A percentile compares a stretch with the other conserved stretches of the same genome.
These are phyloP conservation scores for Saccharomycopsis sp. DNA, from an alignment of 805 yeast species.

Conservation along the genomic window DNA sequence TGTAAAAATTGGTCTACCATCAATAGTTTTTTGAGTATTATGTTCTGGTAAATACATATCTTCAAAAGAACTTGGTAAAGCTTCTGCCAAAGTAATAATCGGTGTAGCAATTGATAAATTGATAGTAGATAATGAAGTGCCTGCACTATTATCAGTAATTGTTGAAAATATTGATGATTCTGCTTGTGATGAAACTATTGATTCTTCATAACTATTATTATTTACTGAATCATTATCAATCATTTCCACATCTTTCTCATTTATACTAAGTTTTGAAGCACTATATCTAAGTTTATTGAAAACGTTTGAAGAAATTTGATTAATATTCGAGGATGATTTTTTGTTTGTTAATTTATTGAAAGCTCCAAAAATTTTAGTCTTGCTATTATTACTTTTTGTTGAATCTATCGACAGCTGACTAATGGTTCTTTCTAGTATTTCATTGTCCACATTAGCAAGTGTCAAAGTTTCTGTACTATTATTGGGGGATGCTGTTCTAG, in stretches of 20 bases:
- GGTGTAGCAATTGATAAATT: conserved; percentile 9
- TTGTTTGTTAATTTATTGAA: too few species aligned
- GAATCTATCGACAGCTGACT: neutral
- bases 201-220: neutral
- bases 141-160: conserved; percentile 9
- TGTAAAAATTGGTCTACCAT: conserved; percentile 56
- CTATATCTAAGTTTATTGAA: too few species aligned
- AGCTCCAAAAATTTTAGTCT: neutral
- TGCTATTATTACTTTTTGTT: neutral
- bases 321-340: too few species aligned
- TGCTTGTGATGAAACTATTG: neutral
- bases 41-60: conserved; percentile 53
- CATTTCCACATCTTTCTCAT: neutral
- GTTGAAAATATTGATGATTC: conserved; percentile 14
- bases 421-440: neutral
- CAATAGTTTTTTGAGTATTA: conserved; percentile 32
- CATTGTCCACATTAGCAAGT: neutral
- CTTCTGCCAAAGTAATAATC: conserved; percentile 32
- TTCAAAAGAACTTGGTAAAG: conserved; percentile 39
- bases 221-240: neutral
- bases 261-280: too few species aligned
- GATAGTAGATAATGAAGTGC: conserved; percentile 1
- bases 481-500: neutral
- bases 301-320: neutral
- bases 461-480: neutral